Evolutionary conservation across 305 asterid genomes (phyloP), one percentile per base, ranked within the genome.

Genomic region (Rubia peregrina): DNA sequence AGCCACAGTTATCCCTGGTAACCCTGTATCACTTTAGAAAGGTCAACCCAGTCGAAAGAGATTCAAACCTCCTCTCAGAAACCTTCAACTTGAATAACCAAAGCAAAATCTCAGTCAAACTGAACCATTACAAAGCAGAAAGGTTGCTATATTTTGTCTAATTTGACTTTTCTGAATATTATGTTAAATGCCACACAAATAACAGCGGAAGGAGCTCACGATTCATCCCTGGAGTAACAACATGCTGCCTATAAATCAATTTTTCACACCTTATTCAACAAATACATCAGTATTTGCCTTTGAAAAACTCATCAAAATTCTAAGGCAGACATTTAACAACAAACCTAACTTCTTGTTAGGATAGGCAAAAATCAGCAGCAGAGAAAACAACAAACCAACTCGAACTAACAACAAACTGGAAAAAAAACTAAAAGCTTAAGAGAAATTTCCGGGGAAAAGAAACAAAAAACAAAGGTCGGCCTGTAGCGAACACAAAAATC

Each of bases 1-100:
- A 77, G 81, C 85, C 85, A 78, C 83, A 42, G 61, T 73, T 72
- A 65, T 55, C 74, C 40, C 41, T 41, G 60, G 61, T 68, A 60
- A 57, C 72, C 71, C 74, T 59, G 71, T 69, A 59, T 53, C 67
- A 71, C 73, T 75, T 75, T 80, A 65, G 71, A 64, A 76, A 67
- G 30, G 70, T 69, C 46, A 63, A 74, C 43, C 14, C 22, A 57
- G 33, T n/a, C 24, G 9, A 69, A 49, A 12, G 42, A 69, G 49
- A 41, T 64, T 71, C 75, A 71, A 36, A 38, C 41, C 51, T 44
- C 12, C 22, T 88, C 91, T 68, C 81, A 64, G 65, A 57, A 74
- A 43, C 64, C 59, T 65, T 17, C 26, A 61, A 63, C 41, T 30
- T 40, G 56, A 46, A 24, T n/a, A 3, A 59, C 2, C 43, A 38